phyloP scores from a whole-genome alignment of 371 early-diverging fungal species.

The Chytridium lagenaria region DNA sequence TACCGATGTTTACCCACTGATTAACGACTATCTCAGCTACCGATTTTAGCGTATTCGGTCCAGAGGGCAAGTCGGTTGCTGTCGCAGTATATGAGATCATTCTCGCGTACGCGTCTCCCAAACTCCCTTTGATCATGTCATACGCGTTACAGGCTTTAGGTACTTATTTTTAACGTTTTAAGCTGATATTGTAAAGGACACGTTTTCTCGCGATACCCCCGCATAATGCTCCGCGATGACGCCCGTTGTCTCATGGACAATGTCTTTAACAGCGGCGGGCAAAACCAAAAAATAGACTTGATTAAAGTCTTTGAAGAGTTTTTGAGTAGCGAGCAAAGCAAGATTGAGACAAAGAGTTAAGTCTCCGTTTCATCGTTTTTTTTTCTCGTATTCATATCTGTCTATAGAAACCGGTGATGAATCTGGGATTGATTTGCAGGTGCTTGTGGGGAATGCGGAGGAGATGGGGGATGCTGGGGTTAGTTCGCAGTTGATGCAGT shows the following conservation, averaged over 20 bases:
- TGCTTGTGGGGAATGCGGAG: constrained; percentile 78
- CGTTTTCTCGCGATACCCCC: constrained; percentile 73
- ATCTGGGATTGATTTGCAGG: constrained; percentile 65
- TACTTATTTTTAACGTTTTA: constrained; percentile 32
- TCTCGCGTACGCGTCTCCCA: constrained; percentile 8
- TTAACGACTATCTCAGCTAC: not conserved
- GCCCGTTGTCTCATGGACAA: constrained; percentile 71
- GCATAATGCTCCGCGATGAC: constrained; percentile 64
- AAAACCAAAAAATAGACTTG: constrained; percentile 66
- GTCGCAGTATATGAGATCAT: constrained; percentile 17
- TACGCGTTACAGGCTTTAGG: constrained; percentile 58
- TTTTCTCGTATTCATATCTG: not conserved
- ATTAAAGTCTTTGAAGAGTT: constrained; percentile 75
- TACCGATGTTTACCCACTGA: not conserved
- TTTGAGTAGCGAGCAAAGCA: constrained; percentile 62
- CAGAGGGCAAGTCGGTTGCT: not conserved
- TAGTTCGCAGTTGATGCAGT: constrained; percentile 83
- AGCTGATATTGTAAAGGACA: constrained; percentile 59
- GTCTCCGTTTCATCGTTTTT: not conserved
- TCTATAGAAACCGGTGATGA: not conserved
- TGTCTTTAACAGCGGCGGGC: constrained; percentile 61
- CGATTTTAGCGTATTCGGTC: not conserved
- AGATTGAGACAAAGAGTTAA: constrained; percentile 50
- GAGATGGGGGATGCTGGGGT: constrained; percentile 85
- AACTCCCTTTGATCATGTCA: constrained; percentile 4